phyloP scores from a whole-genome alignment of 768 basidiomycete genomes.

The Amanita polypyramis region DNA sequence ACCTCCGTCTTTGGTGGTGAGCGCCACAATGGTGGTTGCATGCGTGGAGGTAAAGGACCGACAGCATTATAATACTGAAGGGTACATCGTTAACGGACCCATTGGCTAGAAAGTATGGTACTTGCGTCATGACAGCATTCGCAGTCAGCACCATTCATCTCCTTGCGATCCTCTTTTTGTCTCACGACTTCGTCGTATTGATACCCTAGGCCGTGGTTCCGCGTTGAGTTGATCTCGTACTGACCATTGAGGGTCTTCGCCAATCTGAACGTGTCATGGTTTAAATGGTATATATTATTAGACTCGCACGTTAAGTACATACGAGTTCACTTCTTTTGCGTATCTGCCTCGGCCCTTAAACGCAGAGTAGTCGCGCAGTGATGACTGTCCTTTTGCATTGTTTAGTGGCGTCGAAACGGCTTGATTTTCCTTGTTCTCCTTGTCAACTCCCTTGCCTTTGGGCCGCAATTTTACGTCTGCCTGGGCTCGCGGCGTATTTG shows the following conservation, averaged over 20 bases:
- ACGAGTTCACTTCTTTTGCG: slow-evolving; percentile 26
- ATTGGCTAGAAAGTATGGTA: slow-evolving; percentile 47
- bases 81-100: slow-evolving; percentile 58
- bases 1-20: slow-evolving; percentile 36
- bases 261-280: slow-evolving; percentile 7
- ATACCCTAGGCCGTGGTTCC: slow-evolving; percentile 55
- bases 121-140: slow-evolving; percentile 65
- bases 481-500: background rate
- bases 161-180: slow-evolving; percentile 43
- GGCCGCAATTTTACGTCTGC: background rate
- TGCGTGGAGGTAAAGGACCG: slow-evolving; percentile 55
- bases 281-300: background rate
- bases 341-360: slow-evolving; percentile 57
- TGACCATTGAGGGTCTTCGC: slow-evolving; percentile 47
- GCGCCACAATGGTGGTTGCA: slow-evolving; percentile 66
- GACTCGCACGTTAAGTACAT: slow-evolving; percentile 10
- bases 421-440: slow-evolving; percentile 9
- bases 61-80: slow-evolving; percentile 71
- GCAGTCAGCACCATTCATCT: slow-evolving; percentile 64
- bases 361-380: slow-evolving; percentile 29
- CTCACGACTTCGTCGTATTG: slow-evolving; percentile 76
- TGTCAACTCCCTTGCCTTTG: slow-evolving; percentile 16
- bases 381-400: slow-evolving; percentile 14
- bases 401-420: slow-evolving; percentile 15
- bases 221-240: slow-evolving; percentile 55